Base-by-base conservation (phyloP, 2,329 filamentous ascomycete species). In the Claviceps spartinae region DNA sequence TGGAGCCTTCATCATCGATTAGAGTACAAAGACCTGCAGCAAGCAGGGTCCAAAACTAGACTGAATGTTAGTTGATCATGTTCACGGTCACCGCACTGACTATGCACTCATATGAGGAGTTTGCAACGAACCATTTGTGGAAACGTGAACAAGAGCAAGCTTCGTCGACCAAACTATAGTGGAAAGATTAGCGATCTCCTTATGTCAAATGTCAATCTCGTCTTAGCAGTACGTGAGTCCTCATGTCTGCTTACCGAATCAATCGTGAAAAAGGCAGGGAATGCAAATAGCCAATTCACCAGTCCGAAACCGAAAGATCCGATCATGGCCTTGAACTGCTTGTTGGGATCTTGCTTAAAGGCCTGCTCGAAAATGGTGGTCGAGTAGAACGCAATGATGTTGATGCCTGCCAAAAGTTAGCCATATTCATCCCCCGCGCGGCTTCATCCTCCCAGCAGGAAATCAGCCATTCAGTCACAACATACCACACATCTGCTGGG, bases 331-430 rank as follows among this genome's bases (percentile, higher is more conserved):
- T 74, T 68, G 57, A 76, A 77, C 42, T 54, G 49, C 18, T 48
- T 44, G 42, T 52, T 49, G 3, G 34, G 7, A 2, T 73, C 67
- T 42, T 55, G 63, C 49, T 80, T 76, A 16, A 80, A 80, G 5
- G 82, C 77, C 1, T 83, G 65, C 42, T 66, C 60, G 63, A 81
- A 81, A 47, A 81, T 71, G 8, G 80, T 82, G 1, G 79, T 82
- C 0, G 78, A 83, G 67, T 88, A 88, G 65, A 88, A 88, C 1
- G 83, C 81, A 54, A 87, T 83, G 56, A 86, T 85, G 63, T 86
- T 86, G 66, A 85, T 60, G 22, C 57, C 49, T 49, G 45, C 3
- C n/a, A 11, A 30, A n/a, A 13, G 24, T 47, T 50, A 54, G 49
- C 9, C 11, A 22, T 16, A 30, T 16, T 7, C 14, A 2, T 22